Conservation (phyloP, 2,329 filamentous ascomycete species). For the Diaporthe sp. region DNA sequence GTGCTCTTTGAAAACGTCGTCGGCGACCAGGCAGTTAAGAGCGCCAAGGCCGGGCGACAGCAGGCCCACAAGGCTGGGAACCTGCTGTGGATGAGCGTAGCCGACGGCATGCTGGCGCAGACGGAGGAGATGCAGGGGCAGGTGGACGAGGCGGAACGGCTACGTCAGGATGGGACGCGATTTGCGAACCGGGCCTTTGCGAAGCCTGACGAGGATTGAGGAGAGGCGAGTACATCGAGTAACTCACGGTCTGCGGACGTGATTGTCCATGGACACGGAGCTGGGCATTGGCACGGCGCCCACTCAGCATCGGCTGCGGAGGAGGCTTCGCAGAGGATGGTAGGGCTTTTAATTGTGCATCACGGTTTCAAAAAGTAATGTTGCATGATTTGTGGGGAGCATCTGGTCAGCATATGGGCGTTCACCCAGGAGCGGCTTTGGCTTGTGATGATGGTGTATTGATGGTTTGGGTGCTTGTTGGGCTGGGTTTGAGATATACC, state of each 20-base stretch:
- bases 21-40: conserved; percentile 83
- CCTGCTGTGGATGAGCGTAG: conserved; percentile 82
- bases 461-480: conserved; percentile 7
- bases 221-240: neutral
- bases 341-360: neutral
- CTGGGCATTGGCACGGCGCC: neutral
- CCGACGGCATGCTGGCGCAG: conserved; percentile 80
- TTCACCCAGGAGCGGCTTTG: conserved; percentile 5
- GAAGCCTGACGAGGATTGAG: conserved; percentile 14
- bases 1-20: conserved; percentile 85
- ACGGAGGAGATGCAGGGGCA: conserved; percentile 80
- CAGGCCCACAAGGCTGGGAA: conserved; percentile 78
- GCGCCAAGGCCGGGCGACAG: conserved; percentile 74
- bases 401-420: conserved; percentile 23
- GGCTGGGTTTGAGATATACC: conserved; percentile 27
- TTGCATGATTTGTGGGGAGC: conserved; percentile 8
- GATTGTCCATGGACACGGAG: too few relatives aligned
- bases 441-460: neutral
- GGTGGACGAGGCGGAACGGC: conserved; percentile 33
- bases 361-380: conserved; percentile 1
- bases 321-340: neutral
- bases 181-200: conserved; percentile 35
- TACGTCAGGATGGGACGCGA: conserved; percentile 29
- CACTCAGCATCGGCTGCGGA: neutral
- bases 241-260: neutral